Evolutionary conservation across 164 flowering plant genomes (phyloP).

Genomic region (Vitis cinerea): DNA sequence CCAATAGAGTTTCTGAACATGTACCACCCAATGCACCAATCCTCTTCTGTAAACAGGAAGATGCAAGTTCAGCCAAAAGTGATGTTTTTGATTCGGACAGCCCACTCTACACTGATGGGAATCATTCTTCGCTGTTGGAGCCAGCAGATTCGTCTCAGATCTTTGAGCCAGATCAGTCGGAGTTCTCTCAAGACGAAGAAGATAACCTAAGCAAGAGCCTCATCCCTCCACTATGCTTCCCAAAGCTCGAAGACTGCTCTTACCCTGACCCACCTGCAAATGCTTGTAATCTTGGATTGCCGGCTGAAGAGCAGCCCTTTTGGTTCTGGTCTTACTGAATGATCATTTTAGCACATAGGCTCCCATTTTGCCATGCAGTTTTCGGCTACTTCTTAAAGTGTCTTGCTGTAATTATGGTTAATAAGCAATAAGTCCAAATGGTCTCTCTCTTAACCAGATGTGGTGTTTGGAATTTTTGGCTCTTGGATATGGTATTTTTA

Average conservation of each 20-base stretch:
- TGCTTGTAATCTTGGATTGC: conserved; percentile 29
- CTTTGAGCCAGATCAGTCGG: conserved; percentile 48
- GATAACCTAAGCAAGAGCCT: conserved; percentile 31
- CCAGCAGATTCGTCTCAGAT: conserved; percentile 49
- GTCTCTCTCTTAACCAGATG: too few relatives aligned
- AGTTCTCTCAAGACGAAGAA: conserved; percentile 58
- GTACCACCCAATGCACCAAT: not conserved
- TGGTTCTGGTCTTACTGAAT: conserved; percentile 35
- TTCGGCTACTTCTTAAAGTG: not conserved
- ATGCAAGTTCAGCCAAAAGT: conserved; percentile 41
- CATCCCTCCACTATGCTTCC: conserved; percentile 14
- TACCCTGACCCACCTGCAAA: conserved; percentile 18
- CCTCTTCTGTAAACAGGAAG: conserved; percentile 30
- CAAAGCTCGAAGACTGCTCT: conserved; percentile 26
- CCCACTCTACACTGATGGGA: conserved; percentile 42
- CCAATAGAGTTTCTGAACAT: conserved; percentile 2
- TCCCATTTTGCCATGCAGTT: not conserved
- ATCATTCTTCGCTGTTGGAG: conserved; percentile 38
- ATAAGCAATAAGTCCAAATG: not conserved
- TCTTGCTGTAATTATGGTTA: not conserved
- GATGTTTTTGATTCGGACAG: conserved; percentile 39
- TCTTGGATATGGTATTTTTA: too few relatives aligned
- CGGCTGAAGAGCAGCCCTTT: conserved; percentile 36
- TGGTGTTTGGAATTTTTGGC: too few relatives aligned
- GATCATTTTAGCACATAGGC: not conserved